Evolutionary conservation across 768 basidiomycete genomes (phyloP), one percentile per base, ranked within the genome.

Genomic region (Mycena haematopus): DNA sequence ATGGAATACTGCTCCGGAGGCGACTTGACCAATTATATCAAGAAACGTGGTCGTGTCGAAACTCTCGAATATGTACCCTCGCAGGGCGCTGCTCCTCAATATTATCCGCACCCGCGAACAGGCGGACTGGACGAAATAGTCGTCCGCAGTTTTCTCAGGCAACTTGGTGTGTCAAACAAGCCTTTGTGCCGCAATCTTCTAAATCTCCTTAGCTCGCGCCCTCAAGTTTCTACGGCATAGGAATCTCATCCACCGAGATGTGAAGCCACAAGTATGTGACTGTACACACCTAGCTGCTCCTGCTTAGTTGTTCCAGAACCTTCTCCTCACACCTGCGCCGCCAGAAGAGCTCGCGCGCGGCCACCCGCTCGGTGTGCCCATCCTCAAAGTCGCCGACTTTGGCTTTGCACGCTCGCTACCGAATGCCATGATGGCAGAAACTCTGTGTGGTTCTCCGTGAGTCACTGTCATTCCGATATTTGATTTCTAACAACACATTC

Each of bases 1-100:
- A 99, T 99, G 90, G 96, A 97, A 70, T 98, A 87, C 74, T 99
- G 97, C 73, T 87, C 95, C 1, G 96, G 96, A 2, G 96, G 96
- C 3, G 97, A 99, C 76, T 86, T 99, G 52, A 93, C 95, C 0
- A 88, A 93, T 68, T 99, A 99, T 71, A 96, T 99, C 82, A 95
- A 95, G 88, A 95, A 93, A 72, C 89, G 96, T n/a, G 97, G 96
- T 17, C 86, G 90, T 19, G 89, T 99, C 47, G 91, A 96, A 50
- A 89, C 90, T 3, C 82, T 99, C 14, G 91, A 96, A 73, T 96
- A 93, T 61, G 73, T 85, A 0, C 91, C 95, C 4, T 77, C 80
- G 15, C 84, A 88, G 7, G 88, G 87, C 27, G 85, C 86, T 17
- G 82, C 90, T 45, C 84, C 85, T 22, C 88, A 89, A 65, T 99